Base-by-base conservation (phyloP, 495 filamentous ascomycete species). In the Penicillium bovifimosum region DNA sequence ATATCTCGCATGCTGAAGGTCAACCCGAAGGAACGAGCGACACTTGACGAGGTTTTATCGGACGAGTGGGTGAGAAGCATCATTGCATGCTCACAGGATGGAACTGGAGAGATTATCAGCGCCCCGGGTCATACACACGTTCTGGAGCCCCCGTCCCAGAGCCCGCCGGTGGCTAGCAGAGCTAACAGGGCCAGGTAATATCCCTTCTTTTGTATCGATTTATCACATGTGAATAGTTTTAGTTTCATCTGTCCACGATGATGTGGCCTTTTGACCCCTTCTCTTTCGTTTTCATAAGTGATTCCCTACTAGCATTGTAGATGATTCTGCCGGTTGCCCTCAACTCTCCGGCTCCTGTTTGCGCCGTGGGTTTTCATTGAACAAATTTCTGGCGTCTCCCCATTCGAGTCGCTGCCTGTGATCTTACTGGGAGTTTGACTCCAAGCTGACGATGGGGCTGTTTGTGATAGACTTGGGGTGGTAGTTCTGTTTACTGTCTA, bases 1-100 rank as follows among this genome's bases (percentile, higher is more conserved):
- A 90, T 98, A 46, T 86, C 87, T 18, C 80, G 87, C 36, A 98
- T 98, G 93, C 77, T 98, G 42, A 91, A 95, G 59, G 75, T 96
- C 35, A 82, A 93, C 59, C 91, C 93, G 5, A 87, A 82, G 57
- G 85, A 86, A 50, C 80, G 93, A 35, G 95, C 90, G 5, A 90
- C 78, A 6, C 81, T 97, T 68, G 77, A 83, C 13, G 90, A 97
- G 64, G 87, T 97, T 13, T 69, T 95, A 53, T 77, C 80, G 6
- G 95, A 98, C 67, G 83, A 86, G n/a, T 98, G 95, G 93, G 83
- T 97, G 31, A 77, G 78, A 10, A 80, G 81, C 51, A 86, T 87
- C 39, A 71, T 80, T 10, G 71, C 79, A 41, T 89, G 86, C 56
- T 66, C 69, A 40, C 85, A 89, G 56, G 79, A 84, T 44, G 76